Base-by-base conservation (phyloP, 169 alveolate genomes). In the Cystoisospora suis region DNA sequence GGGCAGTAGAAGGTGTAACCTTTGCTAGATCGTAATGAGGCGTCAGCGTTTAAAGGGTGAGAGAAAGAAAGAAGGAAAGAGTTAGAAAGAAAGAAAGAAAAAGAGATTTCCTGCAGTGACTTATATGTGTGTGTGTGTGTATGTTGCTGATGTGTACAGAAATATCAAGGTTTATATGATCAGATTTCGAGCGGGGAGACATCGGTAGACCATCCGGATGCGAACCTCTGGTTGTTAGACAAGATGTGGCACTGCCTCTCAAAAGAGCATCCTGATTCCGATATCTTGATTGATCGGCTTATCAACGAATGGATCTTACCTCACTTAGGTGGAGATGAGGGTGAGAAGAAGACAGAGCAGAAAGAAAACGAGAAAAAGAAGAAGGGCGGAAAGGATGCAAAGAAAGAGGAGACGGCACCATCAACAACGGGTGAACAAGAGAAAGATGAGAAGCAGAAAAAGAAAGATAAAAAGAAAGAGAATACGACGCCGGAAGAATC, bases 201-300 rank as follows among this genome's bases (percentile, higher is more conserved):
- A 1, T 34, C 32, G 38, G 23, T 40, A 4, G 32, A 40, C n/a
- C 83, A 72, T 27, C 83, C 83, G 1, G 83, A 72, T 53, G 83
- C 83, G 83, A 72, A 34, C 20, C 2, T 72, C 58, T 72, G 83
- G 83, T 29, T 72, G 15, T 53, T 72, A 34, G 83, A 72, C 56
- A 40, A 72, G 38, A 38, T 72, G 83, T 72, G 83, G 83, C 83
- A 72, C 56, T 72, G 83, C 83, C 56, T 72, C 56, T 38, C 83
- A 7, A 72, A 72, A 38, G 83, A 72, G 20, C 12, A 40, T 46
- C 83, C 83, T 0, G 83, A 72, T 23, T n/a, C 42, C 1, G 83
- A 72, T 38, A 4, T 40, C 40, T 38, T 72, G 56, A 38, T 72
- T 29, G 83, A 72, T 38, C 83, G 83, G 9, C 20, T 72, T 12